Evolutionary conservation across 2,329 filamentous ascomycete species (phyloP).

Genomic region (Trichoderma atrobrunneum): DNA sequence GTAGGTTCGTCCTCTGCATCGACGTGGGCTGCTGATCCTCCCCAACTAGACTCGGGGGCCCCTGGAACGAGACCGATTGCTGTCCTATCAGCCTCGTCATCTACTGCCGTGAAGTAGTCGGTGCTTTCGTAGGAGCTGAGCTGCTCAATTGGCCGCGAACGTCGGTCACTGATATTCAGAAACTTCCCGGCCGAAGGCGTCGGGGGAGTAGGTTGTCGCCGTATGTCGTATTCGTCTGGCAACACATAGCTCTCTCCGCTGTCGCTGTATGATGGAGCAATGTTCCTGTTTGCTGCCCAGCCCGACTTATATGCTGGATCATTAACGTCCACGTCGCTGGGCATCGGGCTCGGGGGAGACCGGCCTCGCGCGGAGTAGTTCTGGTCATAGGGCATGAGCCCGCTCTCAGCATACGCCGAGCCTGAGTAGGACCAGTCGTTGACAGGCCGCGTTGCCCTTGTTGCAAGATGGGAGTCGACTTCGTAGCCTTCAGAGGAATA

Average conservation of each 20-base stretch:
- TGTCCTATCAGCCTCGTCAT: neutral
- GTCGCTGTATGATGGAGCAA: constrained; percentile 41
- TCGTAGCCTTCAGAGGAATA: constrained; percentile 39
- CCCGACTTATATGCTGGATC: constrained; percentile 34
- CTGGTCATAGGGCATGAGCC: constrained; percentile 38
- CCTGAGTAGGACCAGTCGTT: constrained; percentile 45
- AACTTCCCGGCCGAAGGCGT: constrained; percentile 18
- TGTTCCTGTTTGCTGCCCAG: constrained; percentile 40
- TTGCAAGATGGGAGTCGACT: constrained; percentile 34
- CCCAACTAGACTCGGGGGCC: neutral
- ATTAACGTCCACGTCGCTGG: constrained; percentile 41
- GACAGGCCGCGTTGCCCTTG: constrained; percentile 42
- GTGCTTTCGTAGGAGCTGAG: neutral
- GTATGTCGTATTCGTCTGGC: constrained; percentile 15
- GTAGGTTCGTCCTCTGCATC: neutral
- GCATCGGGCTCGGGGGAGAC: constrained; percentile 52
- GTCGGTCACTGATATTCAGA: constrained; percentile 14
- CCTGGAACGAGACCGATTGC: neutral
- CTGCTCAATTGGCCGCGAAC: neutral
- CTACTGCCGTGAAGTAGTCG: constrained; percentile 1
- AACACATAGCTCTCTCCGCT: constrained; percentile 26
- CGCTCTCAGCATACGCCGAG: constrained; percentile 37
- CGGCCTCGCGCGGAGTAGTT: constrained; percentile 51
- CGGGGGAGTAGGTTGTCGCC: constrained; percentile 19
- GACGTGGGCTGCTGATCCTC: neutral